Conservation (phyloP, 2,329 filamentous ascomycete species). For the Passalora sequoiae region DNA sequence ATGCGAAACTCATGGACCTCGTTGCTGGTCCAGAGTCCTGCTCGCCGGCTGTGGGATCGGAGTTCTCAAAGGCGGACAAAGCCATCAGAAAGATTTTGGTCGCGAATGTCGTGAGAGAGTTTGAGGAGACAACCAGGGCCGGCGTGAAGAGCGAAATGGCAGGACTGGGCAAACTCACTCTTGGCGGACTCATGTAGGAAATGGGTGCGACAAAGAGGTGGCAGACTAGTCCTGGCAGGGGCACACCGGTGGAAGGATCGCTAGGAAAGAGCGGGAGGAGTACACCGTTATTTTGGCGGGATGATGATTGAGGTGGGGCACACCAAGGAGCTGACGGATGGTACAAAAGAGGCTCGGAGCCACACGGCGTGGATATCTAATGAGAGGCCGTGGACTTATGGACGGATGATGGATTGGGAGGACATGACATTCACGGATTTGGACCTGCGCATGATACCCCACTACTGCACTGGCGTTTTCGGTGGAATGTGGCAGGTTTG, state of each 20-base stretch:
- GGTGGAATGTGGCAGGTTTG: too few species aligned
- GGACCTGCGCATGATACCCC: background rate
- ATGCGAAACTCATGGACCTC: slow-evolving; percentile 70
- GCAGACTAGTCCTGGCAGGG: background rate
- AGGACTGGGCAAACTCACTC: slow-evolving; percentile 79
- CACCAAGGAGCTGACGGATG: background rate
- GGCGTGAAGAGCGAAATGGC: slow-evolving; percentile 76
- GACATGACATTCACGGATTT: background rate
- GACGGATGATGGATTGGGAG: background rate
- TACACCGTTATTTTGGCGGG: background rate
- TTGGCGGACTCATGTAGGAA: slow-evolving; percentile 71
- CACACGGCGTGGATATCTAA: background rate
- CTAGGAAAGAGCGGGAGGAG: background rate
- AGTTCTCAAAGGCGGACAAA: slow-evolving; percentile 85
- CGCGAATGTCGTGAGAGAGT: slow-evolving; percentile 80
- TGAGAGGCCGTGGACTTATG: too few species aligned
- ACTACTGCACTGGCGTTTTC: background rate
- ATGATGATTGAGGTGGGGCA: background rate
- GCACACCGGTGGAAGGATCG: background rate
- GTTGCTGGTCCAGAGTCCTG: slow-evolving; percentile 72
- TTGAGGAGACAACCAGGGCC: slow-evolving; percentile 76
- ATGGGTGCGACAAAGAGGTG: slow-evolving; percentile 3
- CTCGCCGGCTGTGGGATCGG: slow-evolving; percentile 61
- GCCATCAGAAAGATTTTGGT: slow-evolving; percentile 84
- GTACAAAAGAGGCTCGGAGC: background rate